phyloP scores from a whole-genome alignment of 768 basidiomycete species.

The Lactarius hatsudake region DNA sequence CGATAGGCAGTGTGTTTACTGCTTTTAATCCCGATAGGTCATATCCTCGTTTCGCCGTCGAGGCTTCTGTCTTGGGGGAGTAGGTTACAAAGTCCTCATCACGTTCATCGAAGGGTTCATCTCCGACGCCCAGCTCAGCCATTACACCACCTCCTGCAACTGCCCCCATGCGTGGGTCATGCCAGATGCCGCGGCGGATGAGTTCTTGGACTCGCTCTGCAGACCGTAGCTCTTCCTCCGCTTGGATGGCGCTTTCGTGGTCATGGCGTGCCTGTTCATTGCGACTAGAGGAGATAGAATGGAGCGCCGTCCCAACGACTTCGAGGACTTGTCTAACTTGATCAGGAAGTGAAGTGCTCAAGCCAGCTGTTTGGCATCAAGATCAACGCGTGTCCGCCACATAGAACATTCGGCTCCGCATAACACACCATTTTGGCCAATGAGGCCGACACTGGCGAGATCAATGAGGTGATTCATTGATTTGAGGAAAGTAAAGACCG shows the following conservation, averaged over 20 bases:
- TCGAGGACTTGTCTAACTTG: slow-evolving; percentile 84
- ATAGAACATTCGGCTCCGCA: not conserved
- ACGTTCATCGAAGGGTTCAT: slow-evolving; percentile 52
- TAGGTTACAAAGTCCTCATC: slow-evolving; percentile 33
- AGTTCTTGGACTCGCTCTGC: slow-evolving; percentile 41
- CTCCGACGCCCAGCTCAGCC: slow-evolving; percentile 79
- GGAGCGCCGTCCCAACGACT: slow-evolving; percentile 70
- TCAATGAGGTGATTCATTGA: slow-evolving; percentile 83
- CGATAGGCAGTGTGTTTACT: slow-evolving; percentile 71
- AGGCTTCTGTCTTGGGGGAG: not conserved
- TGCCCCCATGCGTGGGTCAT: slow-evolving; percentile 83
- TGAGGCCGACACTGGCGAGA: slow-evolving; percentile 89
- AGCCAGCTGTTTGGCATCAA: slow-evolving; percentile 56
- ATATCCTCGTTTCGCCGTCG: slow-evolving; percentile 10
- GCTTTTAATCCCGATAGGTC: slow-evolving; percentile 42
- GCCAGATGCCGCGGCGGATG: slow-evolving; percentile 68
- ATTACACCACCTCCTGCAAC: slow-evolving; percentile 86
- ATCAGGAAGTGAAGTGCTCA: slow-evolving; percentile 73
- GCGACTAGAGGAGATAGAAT: slow-evolving; percentile 55
- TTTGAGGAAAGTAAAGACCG: slow-evolving; percentile 81
- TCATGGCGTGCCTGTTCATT: slow-evolving; percentile 42
- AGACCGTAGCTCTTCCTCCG: slow-evolving; percentile 38
- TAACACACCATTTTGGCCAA: slow-evolving; percentile 84
- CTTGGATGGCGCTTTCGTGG: slow-evolving; percentile 39
- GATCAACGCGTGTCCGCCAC: not conserved